Evolutionary conservation across 2,329 filamentous ascomycete species (phyloP).

Genomic region (Tetracladium maxilliforme): DNA sequence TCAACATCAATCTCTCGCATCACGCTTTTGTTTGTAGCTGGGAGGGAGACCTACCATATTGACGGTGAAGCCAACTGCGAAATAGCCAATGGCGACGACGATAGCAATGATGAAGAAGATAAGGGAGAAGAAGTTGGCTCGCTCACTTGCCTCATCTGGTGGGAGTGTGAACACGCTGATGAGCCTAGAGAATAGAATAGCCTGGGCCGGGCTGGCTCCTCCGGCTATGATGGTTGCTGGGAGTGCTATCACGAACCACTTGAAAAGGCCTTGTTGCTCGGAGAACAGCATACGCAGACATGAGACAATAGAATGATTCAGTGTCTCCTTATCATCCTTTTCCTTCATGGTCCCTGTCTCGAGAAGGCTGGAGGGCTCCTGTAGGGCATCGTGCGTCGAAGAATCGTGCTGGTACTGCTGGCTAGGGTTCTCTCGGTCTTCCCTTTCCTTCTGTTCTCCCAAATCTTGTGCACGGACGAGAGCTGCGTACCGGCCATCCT

Average conservation of each 20-base stretch:
- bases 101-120: constrained; percentile 26
- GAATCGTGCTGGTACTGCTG: no score
- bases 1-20: no score
- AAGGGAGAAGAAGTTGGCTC: constrained; percentile 24
- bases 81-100: constrained; percentile 17
- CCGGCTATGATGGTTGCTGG: constrained; percentile 17
- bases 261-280: constrained; percentile 24
- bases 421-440: constrained; percentile 16
- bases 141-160: constrained; percentile 4
- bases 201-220: constrained; percentile 17
- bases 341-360: no score
- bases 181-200: constrained; percentile 9
- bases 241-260: constrained; percentile 26
- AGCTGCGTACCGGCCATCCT: constrained; percentile 52
- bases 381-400: constrained; percentile 8
- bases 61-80: no score
- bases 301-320: no score
- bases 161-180: constrained; percentile 7
- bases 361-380: constrained; percentile 10
- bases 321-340: no score
- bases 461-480: constrained; percentile 28
- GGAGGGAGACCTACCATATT: no score
- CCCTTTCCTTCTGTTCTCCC: no score
- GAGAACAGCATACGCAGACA: no score
- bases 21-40: no score